These are phyloP conservation scores for Jatropha multifida DNA, from an alignment of 441 rosid genomes.

Conservation along the genomic window DNA sequence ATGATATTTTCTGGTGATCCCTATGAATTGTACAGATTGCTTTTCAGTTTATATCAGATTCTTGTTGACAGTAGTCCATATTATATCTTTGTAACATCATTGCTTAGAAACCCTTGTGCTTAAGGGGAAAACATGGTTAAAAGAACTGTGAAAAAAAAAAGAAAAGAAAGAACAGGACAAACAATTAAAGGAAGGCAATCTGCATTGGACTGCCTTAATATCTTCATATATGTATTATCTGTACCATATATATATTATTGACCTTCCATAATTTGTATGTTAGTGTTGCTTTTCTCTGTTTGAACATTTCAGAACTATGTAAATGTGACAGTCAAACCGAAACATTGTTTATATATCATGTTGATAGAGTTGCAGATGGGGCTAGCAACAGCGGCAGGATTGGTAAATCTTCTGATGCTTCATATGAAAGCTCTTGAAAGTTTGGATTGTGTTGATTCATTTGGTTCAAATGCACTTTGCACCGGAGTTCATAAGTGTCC, in stretches of 20 bases:
- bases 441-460: not conserved
- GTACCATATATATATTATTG: slow-evolving; percentile 25
- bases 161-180: not conserved
- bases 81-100: slow-evolving; percentile 5
- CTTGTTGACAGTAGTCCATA: slow-evolving; percentile 25
- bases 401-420: not conserved
- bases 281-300: not conserved
- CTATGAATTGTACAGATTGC: slow-evolving; percentile 50
- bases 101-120: slow-evolving; percentile 25
- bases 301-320: not conserved
- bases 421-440: not conserved
- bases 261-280: slow-evolving; percentile 10
- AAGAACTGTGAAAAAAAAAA: not conserved
- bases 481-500: not conserved
- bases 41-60: slow-evolving; percentile 28
- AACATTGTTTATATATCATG: not conserved
- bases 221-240: slow-evolving; percentile 30
- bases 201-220: slow-evolving; percentile 42
- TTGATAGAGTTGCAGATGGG: not conserved
- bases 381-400: not conserved
- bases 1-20: slow-evolving; percentile 71
- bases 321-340: not conserved
- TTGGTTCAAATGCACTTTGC: not conserved
- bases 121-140: slow-evolving; percentile 3
- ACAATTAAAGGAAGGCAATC: slow-evolving; percentile 25